Evolutionary conservation across 345 rosid species (phyloP), one percentile per base, ranked within the genome.

Genomic region (Citrus hindsii): DNA sequence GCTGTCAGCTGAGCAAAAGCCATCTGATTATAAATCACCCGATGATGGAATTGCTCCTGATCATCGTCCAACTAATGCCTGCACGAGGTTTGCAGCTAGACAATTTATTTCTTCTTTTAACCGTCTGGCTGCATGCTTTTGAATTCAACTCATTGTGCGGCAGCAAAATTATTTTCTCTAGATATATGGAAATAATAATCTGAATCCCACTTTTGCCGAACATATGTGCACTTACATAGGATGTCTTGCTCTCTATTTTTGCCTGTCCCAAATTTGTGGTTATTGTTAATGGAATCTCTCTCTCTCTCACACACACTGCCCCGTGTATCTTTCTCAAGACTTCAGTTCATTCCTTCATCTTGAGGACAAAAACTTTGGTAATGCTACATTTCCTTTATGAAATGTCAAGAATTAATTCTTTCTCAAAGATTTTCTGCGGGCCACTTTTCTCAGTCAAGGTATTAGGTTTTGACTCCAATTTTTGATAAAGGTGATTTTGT

Each of bases 1-100:
- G 85, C 93, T 96, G 69, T 91, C 98, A 76, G 88, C 94, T 79
- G 98, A 96, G 80, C 99, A 94, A 77, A 96, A 90, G 92, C 82
- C 97, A 81, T 92, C 98, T 33, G 98, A 96, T 85, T 96, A 91
- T 85, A 84, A 86, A 51, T 93, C 97, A 73, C 94, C 98, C 69
- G 99, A 94, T 86, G 99, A 94, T 84, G 99, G 97, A 81, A 87
- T 92, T 73, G 89, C 86, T 84, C 92, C 94, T 79, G 98, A 94
- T 83, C 97, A 96, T 90, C 98, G 98, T 68, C 94, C 99, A 80
- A 97, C 99, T 76, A 94, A 64, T 89, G 98, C 98, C 68, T 97
- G 99, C 88, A 91, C 88, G 69, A 93, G 95, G 99, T 94, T 90
- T 65, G 79, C 75, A 42, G 67, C 81, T 46, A 61, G 46, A 38